Evolutionary conservation across 139 green algal species (phyloP), one percentile per base, ranked within the genome.

Genomic region (Desmodesmus armatus): DNA sequence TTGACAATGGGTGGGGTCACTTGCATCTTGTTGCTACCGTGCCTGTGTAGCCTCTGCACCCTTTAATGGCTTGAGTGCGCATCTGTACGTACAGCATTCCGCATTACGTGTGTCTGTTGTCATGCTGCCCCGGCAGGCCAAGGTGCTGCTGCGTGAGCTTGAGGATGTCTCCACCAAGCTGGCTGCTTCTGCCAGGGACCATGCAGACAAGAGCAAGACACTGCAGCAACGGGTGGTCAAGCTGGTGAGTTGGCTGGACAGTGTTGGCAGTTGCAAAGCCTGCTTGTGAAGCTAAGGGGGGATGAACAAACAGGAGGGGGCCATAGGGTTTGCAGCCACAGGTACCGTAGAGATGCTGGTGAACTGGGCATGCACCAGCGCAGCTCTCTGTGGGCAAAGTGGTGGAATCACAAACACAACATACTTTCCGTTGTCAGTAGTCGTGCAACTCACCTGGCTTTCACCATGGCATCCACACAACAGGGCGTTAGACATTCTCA

Each of bases 121-220:
- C 43, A 9, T 39, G 25, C 49, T 41, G 43, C 33, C 21, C 5
- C n/a, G 6, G 43, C 65, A 85, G 79, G 39, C 79, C 79, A 78
- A 78, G 79, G 6, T 31, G 31, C 79, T 78, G 63, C 43, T 85
- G 29, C 5, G 9, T 33, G 41, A 77, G 53, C 35, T 85, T 19
- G 79, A 85, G 65, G 63, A 27, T 9, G 6, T 85, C 13, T 85
- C 79, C 23, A 5, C 79, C 43, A 85, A 85, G 79, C 21, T 43
- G 7, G 79, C 79, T 3, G 79, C 63, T 31, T 41, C 43, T 31
- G 79, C 79, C 3, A 43, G 79, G n/a, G 60, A 37, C 63, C 77
- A 83, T 39, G 77, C 25, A 3, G 77, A 83, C 39, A 74, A 73
- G 40, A 41, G 58, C 77, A 83, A 75, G 60, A 33, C 5, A 7